A percentile compares a stretch with the other conserved stretches of the same genome.
Evolutionary conservation across 2,329 filamentous ascomycete species (phyloP).

Genomic region (Aspergillus fijiensis): DNA sequence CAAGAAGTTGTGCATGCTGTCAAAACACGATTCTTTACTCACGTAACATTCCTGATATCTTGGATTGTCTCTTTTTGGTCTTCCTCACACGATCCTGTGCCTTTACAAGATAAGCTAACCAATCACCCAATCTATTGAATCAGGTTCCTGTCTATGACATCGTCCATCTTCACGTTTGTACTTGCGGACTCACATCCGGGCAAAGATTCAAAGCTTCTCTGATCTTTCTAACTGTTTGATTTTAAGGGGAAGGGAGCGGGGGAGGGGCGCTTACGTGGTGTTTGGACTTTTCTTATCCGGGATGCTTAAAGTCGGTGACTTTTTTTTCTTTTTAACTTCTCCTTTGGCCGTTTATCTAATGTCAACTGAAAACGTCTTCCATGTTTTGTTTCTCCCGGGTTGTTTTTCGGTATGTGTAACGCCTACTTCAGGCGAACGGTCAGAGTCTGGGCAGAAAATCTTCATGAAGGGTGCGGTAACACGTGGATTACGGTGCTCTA

Average conservation of each 20-base stretch:
- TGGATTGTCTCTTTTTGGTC: neutral
- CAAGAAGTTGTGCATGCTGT: neutral
- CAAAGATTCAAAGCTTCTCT: neutral
- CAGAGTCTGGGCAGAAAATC: no score
- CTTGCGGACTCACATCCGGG: neutral
- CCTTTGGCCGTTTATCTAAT: constrained; percentile 14
- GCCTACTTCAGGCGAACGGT: no score
- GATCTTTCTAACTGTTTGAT: neutral
- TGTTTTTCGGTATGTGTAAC: neutral
- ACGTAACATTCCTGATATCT: neutral
- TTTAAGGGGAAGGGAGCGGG: constrained; percentile 3
- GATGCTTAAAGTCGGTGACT: neutral
- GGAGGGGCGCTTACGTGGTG: constrained; percentile 28
- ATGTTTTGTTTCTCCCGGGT: no score
- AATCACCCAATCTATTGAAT: no score
- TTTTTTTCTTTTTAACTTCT: constrained; percentile 4
- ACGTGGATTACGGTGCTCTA: neutral
- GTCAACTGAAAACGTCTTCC: neutral
- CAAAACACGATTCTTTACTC: neutral
- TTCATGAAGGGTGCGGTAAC: neutral
- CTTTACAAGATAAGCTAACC: no score
- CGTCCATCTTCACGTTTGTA: no score
- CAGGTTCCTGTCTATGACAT: no score
- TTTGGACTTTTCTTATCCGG: constrained; percentile 9
- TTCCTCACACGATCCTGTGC: no score